Evolutionary conservation across 306 rosid genomes (phyloP), one percentile per base, ranked within the genome.

Genomic region (Abrus precatorius): DNA sequence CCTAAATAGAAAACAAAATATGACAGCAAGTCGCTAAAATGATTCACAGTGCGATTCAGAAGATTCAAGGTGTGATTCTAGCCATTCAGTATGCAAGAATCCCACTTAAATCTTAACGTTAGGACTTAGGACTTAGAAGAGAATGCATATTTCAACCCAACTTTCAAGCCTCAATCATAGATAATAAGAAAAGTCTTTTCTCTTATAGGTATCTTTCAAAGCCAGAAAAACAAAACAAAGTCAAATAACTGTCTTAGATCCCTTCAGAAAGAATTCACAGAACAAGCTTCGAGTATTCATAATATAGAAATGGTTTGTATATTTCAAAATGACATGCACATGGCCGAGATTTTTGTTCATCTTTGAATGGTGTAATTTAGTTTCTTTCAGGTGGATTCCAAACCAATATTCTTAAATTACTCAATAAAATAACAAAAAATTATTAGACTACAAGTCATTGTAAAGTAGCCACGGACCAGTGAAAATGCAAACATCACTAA

Each of bases 321-420:
- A 47, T 53, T 36, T 6, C 38, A n/a, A 10, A 53, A 11, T 41
- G 6, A 50, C 48, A 71, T 10, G 43, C 52, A 34, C n/a, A 61
- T 80, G 69, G 8, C 68, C 49, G 9, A 45, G 60, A 30, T 69
- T 20, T 78, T 62, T 3, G 34, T 55, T 12, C 41, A 7, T 38
- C 44, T 38, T 28, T 29, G n/a, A 52, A 28, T 65, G 54, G 55
- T 27, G 11, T 53, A 54, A 29, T 54, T 65, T 64, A 36, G 55
- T 36, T 66, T 55, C 50, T 10, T 45, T 41, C 38, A 9, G 10
- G 32, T 55, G 14, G 8, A 68, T 56, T 33, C 1, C 30, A 2
- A 9, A 29, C 64, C 47, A 29, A 70, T 68, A 36, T 72, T 62
- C 77, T 79, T 48, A 27, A 48, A 48, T 59, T 34, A 7, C 70